A percentile compares a stretch with the other conserved stretches of the same genome.
Evolutionary conservation across 805 yeast genomes (phyloP).

Genomic region (Vanderwaltozyma polyspora): DNA sequence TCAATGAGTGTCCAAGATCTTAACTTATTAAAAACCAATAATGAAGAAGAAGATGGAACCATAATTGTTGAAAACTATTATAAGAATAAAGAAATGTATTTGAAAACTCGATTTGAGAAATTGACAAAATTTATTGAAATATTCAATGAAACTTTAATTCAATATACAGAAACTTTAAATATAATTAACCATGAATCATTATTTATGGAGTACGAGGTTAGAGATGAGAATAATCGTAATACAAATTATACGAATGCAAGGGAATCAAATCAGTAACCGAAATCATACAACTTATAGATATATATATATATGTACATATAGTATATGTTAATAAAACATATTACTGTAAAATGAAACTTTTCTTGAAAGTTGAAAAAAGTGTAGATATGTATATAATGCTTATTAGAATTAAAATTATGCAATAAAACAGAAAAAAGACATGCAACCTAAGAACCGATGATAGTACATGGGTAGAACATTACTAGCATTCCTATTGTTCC

Average conservation of each 20-base stretch:
- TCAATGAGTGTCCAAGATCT: background rate
- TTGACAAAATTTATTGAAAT: slow-evolving; percentile 7
- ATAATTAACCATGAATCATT: slow-evolving; percentile 7
- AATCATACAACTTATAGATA: background rate
- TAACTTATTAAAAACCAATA: background rate
- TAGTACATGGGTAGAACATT: too few relatives aligned
- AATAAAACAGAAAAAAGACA: too few relatives aligned
- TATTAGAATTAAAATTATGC: too few relatives aligned
- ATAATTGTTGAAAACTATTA: background rate
- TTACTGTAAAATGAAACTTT: too few relatives aligned
- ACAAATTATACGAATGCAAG: too few relatives aligned
- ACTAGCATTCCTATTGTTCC: too few relatives aligned
- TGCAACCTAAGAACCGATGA: too few relatives aligned
- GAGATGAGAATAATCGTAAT: slow-evolving; percentile 1
- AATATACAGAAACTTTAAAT: slow-evolving; percentile 9
- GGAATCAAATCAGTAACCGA: too few relatives aligned
- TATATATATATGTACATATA: too few relatives aligned
- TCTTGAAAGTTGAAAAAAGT: too few relatives aligned
- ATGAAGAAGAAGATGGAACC: background rate
- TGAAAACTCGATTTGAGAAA: slow-evolving; percentile 9
- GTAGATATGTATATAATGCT: too few relatives aligned
- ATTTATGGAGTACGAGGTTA: slow-evolving; percentile 16
- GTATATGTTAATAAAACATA: too few relatives aligned
- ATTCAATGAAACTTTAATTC: slow-evolving; percentile 15
- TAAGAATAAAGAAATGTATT: slow-evolving; percentile 4